These are phyloP conservation scores for Botrytis galanthina DNA, from an alignment of 2,329 filamentous ascomycete genomes.

Conservation along the genomic window DNA sequence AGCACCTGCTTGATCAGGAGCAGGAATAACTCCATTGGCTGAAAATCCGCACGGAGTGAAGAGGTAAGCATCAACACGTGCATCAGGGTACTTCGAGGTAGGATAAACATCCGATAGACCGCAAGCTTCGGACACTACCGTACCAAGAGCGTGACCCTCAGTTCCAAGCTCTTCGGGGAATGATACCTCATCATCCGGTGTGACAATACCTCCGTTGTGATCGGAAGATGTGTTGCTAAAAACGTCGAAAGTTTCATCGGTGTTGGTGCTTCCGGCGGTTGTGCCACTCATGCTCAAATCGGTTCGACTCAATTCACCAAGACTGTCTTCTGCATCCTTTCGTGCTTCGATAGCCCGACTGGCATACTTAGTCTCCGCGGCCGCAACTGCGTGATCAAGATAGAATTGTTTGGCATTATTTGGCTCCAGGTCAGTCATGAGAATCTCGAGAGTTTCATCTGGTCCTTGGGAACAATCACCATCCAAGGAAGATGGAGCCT, in stretches of 20 bases:
- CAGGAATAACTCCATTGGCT: constrained; percentile 91
- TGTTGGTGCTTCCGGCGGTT: constrained; percentile 37
- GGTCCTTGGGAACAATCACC: constrained; percentile 30
- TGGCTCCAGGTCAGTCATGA: constrained; percentile 70
- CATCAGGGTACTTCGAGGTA: constrained; percentile 81
- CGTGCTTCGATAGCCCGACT: constrained; percentile 64
- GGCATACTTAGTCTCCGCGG: constrained; percentile 78
- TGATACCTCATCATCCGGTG: constrained; percentile 54
- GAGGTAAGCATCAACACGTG: constrained; percentile 90
- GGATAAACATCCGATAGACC: constrained; percentile 90
- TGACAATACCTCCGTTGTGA: constrained; percentile 56
- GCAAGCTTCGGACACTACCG: constrained; percentile 85
- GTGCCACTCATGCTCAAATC: constrained; percentile 43
- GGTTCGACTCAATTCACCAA: constrained; percentile 56
- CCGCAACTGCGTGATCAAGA: constrained; percentile 79
- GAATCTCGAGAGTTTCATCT: constrained; percentile 75
- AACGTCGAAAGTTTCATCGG: constrained; percentile 70
- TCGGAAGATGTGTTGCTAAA: constrained; percentile 73
- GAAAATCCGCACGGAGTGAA: constrained; percentile 97
- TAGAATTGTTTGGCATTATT: constrained; percentile 71
- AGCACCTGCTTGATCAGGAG: constrained; percentile 55
- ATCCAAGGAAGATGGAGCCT: constrained; percentile 34
- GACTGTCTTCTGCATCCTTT: constrained; percentile 55
- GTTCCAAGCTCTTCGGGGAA: constrained; percentile 77
- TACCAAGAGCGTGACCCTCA: constrained; percentile 90